Evolutionary conservation across 129 eudicot species (phyloP).

Genomic region (Calendula officinalis): DNA sequence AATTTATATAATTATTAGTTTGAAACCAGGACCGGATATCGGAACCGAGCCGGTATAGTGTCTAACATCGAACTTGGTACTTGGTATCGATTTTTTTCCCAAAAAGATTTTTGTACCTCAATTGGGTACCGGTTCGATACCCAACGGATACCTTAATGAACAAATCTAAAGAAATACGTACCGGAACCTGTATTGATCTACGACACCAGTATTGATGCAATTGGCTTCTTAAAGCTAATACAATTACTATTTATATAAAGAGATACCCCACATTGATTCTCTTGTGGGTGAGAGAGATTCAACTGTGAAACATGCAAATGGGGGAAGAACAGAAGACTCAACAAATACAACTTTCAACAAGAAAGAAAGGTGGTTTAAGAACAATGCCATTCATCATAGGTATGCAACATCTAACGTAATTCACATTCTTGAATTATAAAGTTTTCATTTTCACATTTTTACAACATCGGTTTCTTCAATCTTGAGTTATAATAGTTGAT

Average conservation of each 20-base stretch:
- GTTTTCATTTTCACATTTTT: constrained; percentile 12
- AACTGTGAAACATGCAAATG: constrained; percentile 8
- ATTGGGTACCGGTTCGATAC: no score
- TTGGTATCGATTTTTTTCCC: no score
- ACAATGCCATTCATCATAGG: constrained; percentile 35
- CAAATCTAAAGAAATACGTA: no score
- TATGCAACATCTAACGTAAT: constrained; percentile 1
- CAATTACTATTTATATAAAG: background rate
- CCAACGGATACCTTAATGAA: no score
- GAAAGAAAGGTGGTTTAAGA: constrained; percentile 29
- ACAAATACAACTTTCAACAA: constrained; percentile 21
- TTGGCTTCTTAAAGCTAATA: no score
- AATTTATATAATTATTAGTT: no score
- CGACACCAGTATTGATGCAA: no score
- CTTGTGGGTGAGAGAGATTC: constrained; percentile 5
- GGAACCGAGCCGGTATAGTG: no score
- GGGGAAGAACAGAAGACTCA: constrained; percentile 18
- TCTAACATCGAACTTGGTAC: no score
- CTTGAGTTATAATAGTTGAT: background rate
- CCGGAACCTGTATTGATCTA: no score
- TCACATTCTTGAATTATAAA: constrained; percentile 5
- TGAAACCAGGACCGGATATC: no score
- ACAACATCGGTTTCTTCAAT: background rate
- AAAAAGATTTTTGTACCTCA: no score
- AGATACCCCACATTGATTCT: background rate